These are phyloP conservation scores for Nepenthes gracilis DNA, from an alignment of 148 eudicot genomes.

Conservation along the genomic window DNA sequence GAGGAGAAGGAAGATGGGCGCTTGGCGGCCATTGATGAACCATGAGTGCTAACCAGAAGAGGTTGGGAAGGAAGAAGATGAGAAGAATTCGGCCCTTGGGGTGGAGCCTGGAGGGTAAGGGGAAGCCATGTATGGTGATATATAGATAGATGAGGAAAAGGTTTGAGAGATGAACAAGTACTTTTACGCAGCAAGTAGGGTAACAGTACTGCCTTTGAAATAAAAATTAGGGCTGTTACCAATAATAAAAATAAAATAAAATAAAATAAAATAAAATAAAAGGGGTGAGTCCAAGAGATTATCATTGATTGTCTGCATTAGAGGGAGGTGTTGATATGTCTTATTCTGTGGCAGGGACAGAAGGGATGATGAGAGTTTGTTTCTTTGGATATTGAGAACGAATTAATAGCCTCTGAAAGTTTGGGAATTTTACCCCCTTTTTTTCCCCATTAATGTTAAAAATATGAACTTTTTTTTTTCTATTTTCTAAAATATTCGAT, in stretches of 20 bases:
- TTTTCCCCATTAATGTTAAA: no score
- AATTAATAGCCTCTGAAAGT: no score
- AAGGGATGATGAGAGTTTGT: constrained; percentile 43
- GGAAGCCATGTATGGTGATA: constrained; percentile 4
- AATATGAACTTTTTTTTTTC: no score
- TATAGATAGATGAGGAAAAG: constrained; percentile 1
- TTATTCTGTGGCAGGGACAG: constrained; percentile 42
- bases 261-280: constrained; percentile 15
- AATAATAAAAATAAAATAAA: no score
- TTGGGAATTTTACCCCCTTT: no score
- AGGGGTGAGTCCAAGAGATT: constrained; percentile 21
- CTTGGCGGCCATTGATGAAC: background rate
- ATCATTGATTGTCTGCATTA: constrained; percentile 22
- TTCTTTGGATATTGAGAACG: constrained; percentile 29
- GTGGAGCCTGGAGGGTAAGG: constrained; percentile 14
- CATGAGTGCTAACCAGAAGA: constrained; percentile 2
- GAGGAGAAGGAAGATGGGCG: background rate
- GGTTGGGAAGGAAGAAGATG: background rate
- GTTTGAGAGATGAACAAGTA: constrained; percentile 1
- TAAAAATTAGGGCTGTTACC: background rate
- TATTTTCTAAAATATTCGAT: no score
- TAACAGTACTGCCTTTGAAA: background rate
- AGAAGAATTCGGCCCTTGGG: constrained; percentile 18
- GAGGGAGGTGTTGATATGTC: constrained; percentile 39
- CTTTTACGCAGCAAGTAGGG: constrained; percentile 14